phyloP scores from a whole-genome alignment of 2,329 filamentous ascomycete genomes.

The Penicillium hordei region DNA sequence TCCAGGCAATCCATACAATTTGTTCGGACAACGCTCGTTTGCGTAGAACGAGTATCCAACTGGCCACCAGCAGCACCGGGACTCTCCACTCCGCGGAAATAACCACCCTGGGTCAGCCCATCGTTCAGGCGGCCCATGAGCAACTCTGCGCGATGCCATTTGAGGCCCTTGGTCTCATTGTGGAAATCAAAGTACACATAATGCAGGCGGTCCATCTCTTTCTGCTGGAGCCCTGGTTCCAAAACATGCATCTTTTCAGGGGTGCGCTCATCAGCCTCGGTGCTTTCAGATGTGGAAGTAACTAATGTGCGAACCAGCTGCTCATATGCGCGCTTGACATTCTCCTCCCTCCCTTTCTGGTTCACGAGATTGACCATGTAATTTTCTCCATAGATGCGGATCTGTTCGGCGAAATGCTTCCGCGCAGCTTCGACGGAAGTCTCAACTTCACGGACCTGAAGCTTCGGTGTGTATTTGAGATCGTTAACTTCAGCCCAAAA shows the following conservation, averaged over 20 bases:
- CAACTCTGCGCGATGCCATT: conserved; percentile 87
- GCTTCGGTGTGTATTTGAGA: conserved; percentile 83
- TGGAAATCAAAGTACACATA: conserved; percentile 99
- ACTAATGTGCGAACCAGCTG: conserved; percentile 77
- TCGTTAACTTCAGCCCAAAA: conserved; percentile 97
- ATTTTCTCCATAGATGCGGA: conserved; percentile 90
- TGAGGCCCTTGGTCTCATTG: conserved; percentile 91
- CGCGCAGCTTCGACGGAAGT: conserved; percentile 74
- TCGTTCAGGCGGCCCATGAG: conserved; percentile 79
- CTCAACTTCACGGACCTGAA: conserved; percentile 84
- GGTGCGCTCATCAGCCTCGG: conserved; percentile 64
- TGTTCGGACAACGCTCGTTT: conserved; percentile 89
- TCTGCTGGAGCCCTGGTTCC: conserved; percentile 60
- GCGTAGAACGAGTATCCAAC: conserved; percentile 75
- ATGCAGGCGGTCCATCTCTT: conserved; percentile 79
- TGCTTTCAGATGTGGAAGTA: conserved; percentile 65
- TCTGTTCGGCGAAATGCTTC: conserved; percentile 91
- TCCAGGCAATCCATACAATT: conserved; percentile 99
- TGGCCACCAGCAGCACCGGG: conserved; percentile 68
- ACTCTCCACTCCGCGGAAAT: conserved; percentile 89
- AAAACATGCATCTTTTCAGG: conserved; percentile 80
- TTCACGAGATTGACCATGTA: conserved; percentile 98
- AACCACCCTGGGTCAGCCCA: conserved; percentile 74
- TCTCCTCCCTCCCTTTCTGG: conserved; percentile 85
- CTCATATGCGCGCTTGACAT: conserved; percentile 91